Evolutionary conservation across 176 grass and related monocot species (phyloP), one percentile per base, ranked within the genome.

Genomic region (Aegilops umbellulata): DNA sequence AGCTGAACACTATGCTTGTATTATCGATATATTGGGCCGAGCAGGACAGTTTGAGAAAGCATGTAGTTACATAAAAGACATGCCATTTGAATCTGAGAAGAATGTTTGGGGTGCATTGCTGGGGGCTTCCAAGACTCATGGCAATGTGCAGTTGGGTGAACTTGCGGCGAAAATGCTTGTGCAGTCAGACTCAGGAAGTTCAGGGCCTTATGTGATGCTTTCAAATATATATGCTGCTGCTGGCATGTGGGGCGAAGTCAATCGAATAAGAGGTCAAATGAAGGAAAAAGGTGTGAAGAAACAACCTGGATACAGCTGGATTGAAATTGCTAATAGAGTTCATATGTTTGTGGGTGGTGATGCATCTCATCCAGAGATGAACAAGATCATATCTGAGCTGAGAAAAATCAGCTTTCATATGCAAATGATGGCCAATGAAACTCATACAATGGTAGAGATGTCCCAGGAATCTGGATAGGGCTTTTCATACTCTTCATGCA

Each of bases 161-260:
- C 30, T 95, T 77, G 97, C 88, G n/a, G 97, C 88, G 51, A 89
- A 90, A 76, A 98, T 91, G 80, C 82, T 96, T 75, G 75, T 91
- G 46, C 78, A 80, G 25, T 82, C 90, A 53, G 82, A 94, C 73
- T 86, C 84, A 60, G 61, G 87, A 88, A 95, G 75, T 62, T 94
- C 97, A 25, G 94, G 94, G 15, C 81, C 90, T 39, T 98, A 94
- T 85, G 90, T 95, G 68, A 88, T 94, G 94, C 84, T 98, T 83
- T 98, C 93, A 51, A 94, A 98, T 66, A 95, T 98, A 80, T 95
- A 95, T 82, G 96, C 96, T 83, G 90, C 91, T 67, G 86, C 84
- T 84, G 88, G 93, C 61, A 98, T 88, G 90, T 98, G 96, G 96
- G 72, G 66, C 65, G 88, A 95, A 84, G 93, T 98, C 41, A 92